Evolutionary conservation across 1,139 yeast genomes (phyloP).

Genomic region (Hemisphaericaspora lyxosophila): DNA sequence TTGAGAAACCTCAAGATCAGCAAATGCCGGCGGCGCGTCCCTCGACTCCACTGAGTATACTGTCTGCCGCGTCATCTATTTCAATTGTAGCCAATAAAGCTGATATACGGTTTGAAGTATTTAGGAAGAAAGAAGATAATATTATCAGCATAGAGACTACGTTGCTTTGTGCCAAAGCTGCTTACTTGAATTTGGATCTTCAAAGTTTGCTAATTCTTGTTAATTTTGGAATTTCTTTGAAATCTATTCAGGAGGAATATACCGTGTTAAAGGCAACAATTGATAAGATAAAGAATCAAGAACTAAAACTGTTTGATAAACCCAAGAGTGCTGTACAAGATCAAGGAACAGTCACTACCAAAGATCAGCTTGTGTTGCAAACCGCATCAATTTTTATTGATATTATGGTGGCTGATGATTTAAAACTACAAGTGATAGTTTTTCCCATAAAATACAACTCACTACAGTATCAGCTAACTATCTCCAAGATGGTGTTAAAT

Average conservation of each 20-base stretch:
- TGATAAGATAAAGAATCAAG: constrained; percentile 11
- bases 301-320: neutral
- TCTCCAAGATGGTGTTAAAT: constrained; percentile 30
- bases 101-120: constrained; percentile 56
- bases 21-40: constrained; percentile 4
- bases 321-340: constrained; percentile 1
- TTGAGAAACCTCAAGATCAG: constrained; percentile 13
- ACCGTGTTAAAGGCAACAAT: constrained; percentile 12
- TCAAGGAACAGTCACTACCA: constrained; percentile 4
- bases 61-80: constrained; percentile 9
- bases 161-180: constrained; percentile 45
- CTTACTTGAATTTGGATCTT: constrained; percentile 32
- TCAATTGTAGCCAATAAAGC: constrained; percentile 26
- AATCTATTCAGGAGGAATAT: constrained; percentile 11
- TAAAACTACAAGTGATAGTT: constrained; percentile 20
- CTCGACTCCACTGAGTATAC: constrained; percentile 9
- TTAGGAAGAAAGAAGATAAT: constrained; percentile 24
- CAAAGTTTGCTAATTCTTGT: constrained; percentile 17
- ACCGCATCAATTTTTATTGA: constrained; percentile 28
- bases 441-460: constrained; percentile 42
- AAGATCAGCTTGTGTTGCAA: constrained; percentile 29
- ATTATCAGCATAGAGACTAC: constrained; percentile 35
- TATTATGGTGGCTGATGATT: constrained; percentile 12
- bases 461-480: constrained; percentile 25
- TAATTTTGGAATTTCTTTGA: constrained; percentile 13